Conservation (phyloP, 2,329 filamentous ascomycete species). For the Aureobasidium mangrovei region DNA sequence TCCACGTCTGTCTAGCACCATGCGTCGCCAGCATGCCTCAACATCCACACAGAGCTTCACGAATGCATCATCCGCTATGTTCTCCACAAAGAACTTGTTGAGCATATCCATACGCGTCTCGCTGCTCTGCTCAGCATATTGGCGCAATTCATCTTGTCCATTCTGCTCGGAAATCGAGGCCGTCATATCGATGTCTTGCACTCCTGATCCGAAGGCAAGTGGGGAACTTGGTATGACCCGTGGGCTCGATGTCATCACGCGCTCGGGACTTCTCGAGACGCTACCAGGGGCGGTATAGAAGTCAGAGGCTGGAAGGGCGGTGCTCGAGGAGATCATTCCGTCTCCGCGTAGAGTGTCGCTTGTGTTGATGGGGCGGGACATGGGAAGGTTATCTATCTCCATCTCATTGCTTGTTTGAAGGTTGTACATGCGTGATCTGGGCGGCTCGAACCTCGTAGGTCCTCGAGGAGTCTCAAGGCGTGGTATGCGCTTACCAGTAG, state of each 20-base stretch:
- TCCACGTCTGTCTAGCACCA: slow-evolving; percentile 34
- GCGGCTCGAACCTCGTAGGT: slow-evolving; percentile 9
- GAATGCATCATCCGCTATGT: slow-evolving; percentile 42
- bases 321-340: not conserved
- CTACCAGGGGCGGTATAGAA: not conserved
- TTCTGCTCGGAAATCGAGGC: not conserved
- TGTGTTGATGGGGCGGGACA: not conserved
- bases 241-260: not conserved
- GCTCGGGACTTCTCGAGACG: not conserved
- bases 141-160: slow-evolving; percentile 13
- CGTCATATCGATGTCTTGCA: not conserved
- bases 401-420: not conserved
- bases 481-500: not conserved
- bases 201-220: not conserved
- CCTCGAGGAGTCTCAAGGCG: slow-evolving; percentile 2
- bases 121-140: slow-evolving; percentile 32
- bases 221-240: not conserved
- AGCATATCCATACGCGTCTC: slow-evolving; percentile 36
- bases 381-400: not conserved
- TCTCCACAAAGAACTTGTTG: slow-evolving; percentile 43
- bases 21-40: slow-evolving; percentile 40
- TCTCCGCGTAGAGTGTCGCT: not conserved
- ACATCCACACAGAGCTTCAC: slow-evolving; percentile 43
- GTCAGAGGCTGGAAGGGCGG: not conserved
- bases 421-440: slow-evolving; percentile 7